Evolutionary conservation across 2,329 filamentous ascomycete species (phyloP).

Genomic region (Chrysosphaeria jannelii): DNA sequence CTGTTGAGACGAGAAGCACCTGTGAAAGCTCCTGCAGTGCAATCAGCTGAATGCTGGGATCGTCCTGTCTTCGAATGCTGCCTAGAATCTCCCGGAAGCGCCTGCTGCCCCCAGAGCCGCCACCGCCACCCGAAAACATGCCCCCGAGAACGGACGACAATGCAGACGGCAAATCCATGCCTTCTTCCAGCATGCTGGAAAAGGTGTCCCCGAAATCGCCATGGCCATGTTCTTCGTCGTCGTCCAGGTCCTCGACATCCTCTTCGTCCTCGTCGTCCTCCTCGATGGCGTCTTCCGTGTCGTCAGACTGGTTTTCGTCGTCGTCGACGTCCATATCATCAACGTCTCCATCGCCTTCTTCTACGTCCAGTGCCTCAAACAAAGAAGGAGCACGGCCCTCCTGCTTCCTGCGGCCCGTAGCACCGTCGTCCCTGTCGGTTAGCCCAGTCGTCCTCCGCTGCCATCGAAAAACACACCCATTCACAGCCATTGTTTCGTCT

Average conservation of each 20-base stretch:
- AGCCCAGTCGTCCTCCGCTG: too few species aligned
- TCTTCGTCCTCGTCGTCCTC: not conserved
- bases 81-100: slow-evolving; percentile 49
- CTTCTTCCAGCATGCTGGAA: slow-evolving; percentile 6
- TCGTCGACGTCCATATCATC: slow-evolving; percentile 14
- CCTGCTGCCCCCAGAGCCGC: slow-evolving; percentile 61
- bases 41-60: slow-evolving; percentile 65
- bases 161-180: slow-evolving; percentile 21
- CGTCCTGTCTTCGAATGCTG: slow-evolving; percentile 56
- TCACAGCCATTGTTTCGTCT: too few species aligned
- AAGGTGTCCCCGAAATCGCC: slow-evolving; percentile 13
- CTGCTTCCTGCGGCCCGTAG: too few species aligned
- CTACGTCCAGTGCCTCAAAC: too few species aligned
- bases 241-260: slow-evolving; percentile 9
- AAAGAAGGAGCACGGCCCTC: too few species aligned
- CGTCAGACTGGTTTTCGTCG: slow-evolving; percentile 9
- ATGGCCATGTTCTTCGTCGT: slow-evolving; percentile 6
- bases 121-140: slow-evolving; percentile 47
- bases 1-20: slow-evolving; percentile 75
- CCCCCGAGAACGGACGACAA: slow-evolving; percentile 27
- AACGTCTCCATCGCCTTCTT: slow-evolving; percentile 8
- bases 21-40: slow-evolving; percentile 83
- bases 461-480: too few species aligned
- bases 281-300: not conserved
- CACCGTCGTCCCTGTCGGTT: too few species aligned